Evolutionary conservation across 306 rosid species (phyloP), one percentile per base, ranked within the genome.

Genomic region (Vicia sativa): DNA sequence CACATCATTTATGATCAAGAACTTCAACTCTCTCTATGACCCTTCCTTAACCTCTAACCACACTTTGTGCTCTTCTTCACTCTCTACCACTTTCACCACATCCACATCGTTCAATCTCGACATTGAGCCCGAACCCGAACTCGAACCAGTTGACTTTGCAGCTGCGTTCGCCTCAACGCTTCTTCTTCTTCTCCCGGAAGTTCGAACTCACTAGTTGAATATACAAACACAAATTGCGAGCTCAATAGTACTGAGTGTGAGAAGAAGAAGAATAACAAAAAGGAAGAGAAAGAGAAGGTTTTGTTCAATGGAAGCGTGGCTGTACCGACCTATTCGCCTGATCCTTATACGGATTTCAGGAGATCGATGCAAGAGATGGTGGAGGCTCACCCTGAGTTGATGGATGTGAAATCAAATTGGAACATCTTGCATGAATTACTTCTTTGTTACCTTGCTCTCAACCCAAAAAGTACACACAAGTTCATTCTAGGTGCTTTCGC

Each of bases 311-410:
- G 85, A 12, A 85, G 95, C 64, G 84, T 87, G 73, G 96, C 87
- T 6, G 87, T 95, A 34, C 86, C 90, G 0, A 95, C 90, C 0
- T 76, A 77, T 78, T 95, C 99, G 1, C 96, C 97, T 6, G 95
- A 95, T 46, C 99, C 99, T 0, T 95, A 85, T 41, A 26, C 35
- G 39, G 99, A 95, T 81, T 95, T 95, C 76, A 82, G 97, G 7
- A 77, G 71, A 7, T 95, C 99, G 29, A 95, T 95, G 99, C 87
- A 84, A 63, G 99, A 95, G 82, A 95, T 95, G 96, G 87, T 95
- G 86, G 97, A 88, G 75, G 92, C 99, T 42, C 91, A 91, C 15
- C 93, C 82, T 0, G 76, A 76, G 53, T 54, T 72, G 18, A 77
- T 63, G 79, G 86, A 82, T 38, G 86, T 64, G 68, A 67, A 78